Conservation (phyloP, 441 rosid genomes). For the Breynia disticha region DNA sequence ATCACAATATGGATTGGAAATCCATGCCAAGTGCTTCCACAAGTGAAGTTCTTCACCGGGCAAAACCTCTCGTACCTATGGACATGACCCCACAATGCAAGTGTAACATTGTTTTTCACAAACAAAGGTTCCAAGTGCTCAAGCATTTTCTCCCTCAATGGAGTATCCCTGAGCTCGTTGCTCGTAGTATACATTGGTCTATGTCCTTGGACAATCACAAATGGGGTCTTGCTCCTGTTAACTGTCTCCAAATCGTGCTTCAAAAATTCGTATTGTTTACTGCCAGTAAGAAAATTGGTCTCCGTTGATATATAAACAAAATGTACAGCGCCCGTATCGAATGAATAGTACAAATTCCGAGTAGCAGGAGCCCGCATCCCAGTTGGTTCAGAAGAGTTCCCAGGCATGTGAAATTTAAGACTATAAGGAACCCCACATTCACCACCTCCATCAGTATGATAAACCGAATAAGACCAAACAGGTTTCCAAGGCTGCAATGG, state of each 20-base stretch:
- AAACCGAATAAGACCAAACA: slow-evolving; percentile 46
- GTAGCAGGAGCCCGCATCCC: slow-evolving; percentile 58
- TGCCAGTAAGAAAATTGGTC: slow-evolving; percentile 70
- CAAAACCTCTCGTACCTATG: slow-evolving; percentile 88
- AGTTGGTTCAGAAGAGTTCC: slow-evolving; percentile 64
- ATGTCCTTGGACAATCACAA: slow-evolving; percentile 75
- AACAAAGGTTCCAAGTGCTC: slow-evolving; percentile 80
- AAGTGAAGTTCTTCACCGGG: slow-evolving; percentile 65
- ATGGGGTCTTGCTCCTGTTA: slow-evolving; percentile 65
- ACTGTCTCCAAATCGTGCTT: slow-evolving; percentile 70
- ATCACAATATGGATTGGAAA: slow-evolving; percentile 77
- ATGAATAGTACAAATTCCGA: slow-evolving; percentile 76
- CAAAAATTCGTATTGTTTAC: slow-evolving; percentile 58
- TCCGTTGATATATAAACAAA: slow-evolving; percentile 79
- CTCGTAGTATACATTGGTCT: slow-evolving; percentile 94
- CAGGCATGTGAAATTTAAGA: slow-evolving; percentile 83
- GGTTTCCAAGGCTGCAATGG: slow-evolving; percentile 90
- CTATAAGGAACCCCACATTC: slow-evolving; percentile 94
- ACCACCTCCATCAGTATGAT: slow-evolving; percentile 81
- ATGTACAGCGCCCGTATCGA: slow-evolving; percentile 61
- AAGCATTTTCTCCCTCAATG: slow-evolving; percentile 48
- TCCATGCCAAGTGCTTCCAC: slow-evolving; percentile 51
- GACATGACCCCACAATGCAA: slow-evolving; percentile 92
- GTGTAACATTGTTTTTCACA: slow-evolving; percentile 59
- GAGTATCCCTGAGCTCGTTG: slow-evolving; percentile 41